Conservation (phyloP, 1,284 basidiomycete genomes). For the Ustilago hordei region DNA sequence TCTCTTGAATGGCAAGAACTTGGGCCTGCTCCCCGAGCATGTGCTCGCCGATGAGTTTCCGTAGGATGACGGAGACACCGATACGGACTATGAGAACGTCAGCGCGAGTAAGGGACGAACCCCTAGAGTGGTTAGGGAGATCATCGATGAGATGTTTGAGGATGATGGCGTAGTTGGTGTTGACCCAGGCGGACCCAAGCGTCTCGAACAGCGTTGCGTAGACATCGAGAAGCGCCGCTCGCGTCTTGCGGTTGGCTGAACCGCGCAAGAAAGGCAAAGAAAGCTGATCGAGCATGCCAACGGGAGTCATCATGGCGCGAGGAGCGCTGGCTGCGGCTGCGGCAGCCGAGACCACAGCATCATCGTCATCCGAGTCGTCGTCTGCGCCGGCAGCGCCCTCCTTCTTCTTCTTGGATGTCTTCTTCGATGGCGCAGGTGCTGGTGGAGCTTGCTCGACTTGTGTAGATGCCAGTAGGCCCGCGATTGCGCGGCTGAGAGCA, state of each 20-base stretch:
- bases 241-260: conserved; percentile 76
- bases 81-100: conserved; percentile 81
- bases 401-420: conserved; percentile 75
- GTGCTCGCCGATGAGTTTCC: conserved; percentile 86
- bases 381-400: conserved; percentile 30
- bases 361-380: conserved; percentile 73
- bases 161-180: conserved; percentile 83
- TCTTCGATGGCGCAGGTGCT: conserved; percentile 56
- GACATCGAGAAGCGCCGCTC: conserved; percentile 88
- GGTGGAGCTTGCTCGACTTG: conserved; percentile 78
- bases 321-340: conserved; percentile 75
- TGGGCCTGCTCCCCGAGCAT: conserved; percentile 90
- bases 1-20: conserved; percentile 87
- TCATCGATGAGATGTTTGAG: conserved; percentile 80
- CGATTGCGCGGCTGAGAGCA: conserved; percentile 81
- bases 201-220: conserved; percentile 82
- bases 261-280: conserved; percentile 84
- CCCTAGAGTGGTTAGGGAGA: conserved; percentile 72
- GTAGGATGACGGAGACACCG: conserved; percentile 80
- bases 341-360: conserved; percentile 43
- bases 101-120: conserved; percentile 53
- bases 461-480: conserved; percentile 84
- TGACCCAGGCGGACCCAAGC: conserved; percentile 83
- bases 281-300: conserved; percentile 84
- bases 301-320: conserved; percentile 80